Conservation (phyloP, 345 rosid genomes). For the Anacardium occidentale region DNA sequence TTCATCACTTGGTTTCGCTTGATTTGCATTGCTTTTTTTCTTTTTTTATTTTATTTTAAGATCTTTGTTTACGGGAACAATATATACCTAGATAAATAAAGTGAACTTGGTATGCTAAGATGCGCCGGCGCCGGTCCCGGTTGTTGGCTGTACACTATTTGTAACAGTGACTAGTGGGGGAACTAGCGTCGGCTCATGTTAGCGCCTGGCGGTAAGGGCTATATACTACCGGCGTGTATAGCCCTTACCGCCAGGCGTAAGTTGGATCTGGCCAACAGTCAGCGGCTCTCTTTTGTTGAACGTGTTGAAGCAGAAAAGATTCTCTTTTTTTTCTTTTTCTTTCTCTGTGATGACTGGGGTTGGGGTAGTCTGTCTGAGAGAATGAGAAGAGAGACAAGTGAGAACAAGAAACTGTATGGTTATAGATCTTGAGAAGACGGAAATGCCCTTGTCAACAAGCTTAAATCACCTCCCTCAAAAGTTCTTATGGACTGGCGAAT, state of each 20-base stretch:
- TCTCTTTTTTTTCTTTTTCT: constrained; percentile 18
- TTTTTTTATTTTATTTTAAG: neutral
- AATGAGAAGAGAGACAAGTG: neutral
- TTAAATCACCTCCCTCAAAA: neutral
- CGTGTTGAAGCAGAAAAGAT: constrained; percentile 33
- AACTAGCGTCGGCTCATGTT: constrained; percentile 7
- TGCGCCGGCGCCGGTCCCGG: neutral
- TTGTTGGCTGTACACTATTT: neutral
- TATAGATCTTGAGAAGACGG: constrained; percentile 43
- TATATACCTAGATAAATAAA: neutral
- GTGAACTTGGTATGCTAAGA: neutral
- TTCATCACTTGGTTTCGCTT: neutral
- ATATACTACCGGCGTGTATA: constrained; percentile 3
- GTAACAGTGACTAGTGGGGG: neutral
- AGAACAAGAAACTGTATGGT: constrained; percentile 21
- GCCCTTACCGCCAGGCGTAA: no score
- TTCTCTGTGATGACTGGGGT: constrained; percentile 4
- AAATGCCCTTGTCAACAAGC: constrained; percentile 20
- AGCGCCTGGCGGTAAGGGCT: neutral
- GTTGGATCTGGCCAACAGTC: constrained; percentile 35
- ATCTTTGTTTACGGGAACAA: neutral
- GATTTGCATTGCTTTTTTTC: no score
- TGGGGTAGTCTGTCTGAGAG: neutral
- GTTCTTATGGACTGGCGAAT: neutral
- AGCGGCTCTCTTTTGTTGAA: constrained; percentile 12